Evolutionary conservation across 2,329 filamentous ascomycete genomes (phyloP), one percentile per base, ranked within the genome.

Genomic region (Sporothrix mexicana): DNA sequence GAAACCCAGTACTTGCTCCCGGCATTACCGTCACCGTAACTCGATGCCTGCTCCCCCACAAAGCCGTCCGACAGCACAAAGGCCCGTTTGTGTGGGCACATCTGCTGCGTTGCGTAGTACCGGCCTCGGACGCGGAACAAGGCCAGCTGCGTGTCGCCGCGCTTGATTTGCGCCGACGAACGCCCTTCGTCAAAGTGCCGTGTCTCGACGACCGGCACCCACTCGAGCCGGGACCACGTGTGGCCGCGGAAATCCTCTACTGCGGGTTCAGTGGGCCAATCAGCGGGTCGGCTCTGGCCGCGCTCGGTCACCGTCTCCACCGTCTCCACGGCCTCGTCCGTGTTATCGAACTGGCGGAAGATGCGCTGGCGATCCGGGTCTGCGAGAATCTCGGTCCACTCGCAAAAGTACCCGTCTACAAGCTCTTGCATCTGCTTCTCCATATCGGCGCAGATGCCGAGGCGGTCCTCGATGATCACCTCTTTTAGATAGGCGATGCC

Each of bases 31-130:
- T 83, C 80, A 73, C 83, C 81, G 66, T 78, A 77, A 23, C 43
- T 43, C 7, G 67, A n/a, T 7, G 69, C 36, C 55, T 71, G 69
- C 57, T 93, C 91, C 55, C 95, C 94, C 64, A 97, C 87, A 9
- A 97, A 84, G 1, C 94, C 93, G 79, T 97, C 95, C 0, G 92
- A 92, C 36, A 97, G 88, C n/a, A 95, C 91, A 78, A 97, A 97
- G 0, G 94, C 91, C 12, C 94, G 91, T 82, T 95, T 96, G 83
- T 97, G 94, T 10, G 94, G 94, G 80, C 94, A 97, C 94, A 97
- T 97, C 80, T 97, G 93, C 83, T 97, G 94, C 15, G 92, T 92
- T 73, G 93, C 92, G 81, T 95, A 95, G 85, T 91, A 97, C 71
- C 88, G 88, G 23, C 93, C 94, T 71, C 89, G 88, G 74, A 97